A percentile compares a stretch with the other conserved stretches of the same genome.
These are phyloP conservation scores for Ceriops tagal DNA, from an alignment of 345 rosid species.

Conservation along the genomic window DNA sequence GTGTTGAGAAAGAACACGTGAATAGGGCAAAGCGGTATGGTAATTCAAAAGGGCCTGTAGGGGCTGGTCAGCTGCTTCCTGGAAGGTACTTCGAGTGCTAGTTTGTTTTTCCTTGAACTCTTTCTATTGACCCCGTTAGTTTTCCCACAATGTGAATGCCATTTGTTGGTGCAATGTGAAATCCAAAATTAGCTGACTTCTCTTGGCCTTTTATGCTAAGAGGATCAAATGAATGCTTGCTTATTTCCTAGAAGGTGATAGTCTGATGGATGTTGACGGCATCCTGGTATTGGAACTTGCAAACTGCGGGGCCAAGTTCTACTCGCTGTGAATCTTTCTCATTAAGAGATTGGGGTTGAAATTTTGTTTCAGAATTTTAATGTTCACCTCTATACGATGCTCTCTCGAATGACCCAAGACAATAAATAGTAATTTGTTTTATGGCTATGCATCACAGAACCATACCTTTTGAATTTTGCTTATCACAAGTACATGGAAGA, in stretches of 20 bases:
- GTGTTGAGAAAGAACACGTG: conserved; percentile 86
- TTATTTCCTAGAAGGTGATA: no score
- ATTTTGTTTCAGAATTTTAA: neutral
- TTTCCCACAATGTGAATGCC: neutral
- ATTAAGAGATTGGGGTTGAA: neutral
- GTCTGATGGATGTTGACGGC: neutral
- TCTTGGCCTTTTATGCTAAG: neutral
- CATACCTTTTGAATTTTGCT: neutral
- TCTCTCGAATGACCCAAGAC: neutral
- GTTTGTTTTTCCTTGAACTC: neutral
- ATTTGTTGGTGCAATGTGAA: neutral
- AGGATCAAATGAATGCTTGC: no score
- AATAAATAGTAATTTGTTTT: neutral
- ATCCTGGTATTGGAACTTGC: neutral
- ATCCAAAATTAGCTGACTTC: neutral
- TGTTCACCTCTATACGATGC: neutral
- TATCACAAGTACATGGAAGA: neutral
- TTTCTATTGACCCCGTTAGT: neutral
- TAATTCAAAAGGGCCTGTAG: conserved; percentile 56
- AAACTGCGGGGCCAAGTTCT: neutral
- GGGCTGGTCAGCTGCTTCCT: conserved; percentile 68
- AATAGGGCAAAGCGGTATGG: conserved; percentile 64
- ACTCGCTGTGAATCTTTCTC: neutral
- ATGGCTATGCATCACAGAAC: neutral
- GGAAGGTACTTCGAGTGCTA: conserved; percentile 54